Evolutionary conservation across 805 yeast species (phyloP).

Genomic region (Saccharomycopsis sp.): DNA sequence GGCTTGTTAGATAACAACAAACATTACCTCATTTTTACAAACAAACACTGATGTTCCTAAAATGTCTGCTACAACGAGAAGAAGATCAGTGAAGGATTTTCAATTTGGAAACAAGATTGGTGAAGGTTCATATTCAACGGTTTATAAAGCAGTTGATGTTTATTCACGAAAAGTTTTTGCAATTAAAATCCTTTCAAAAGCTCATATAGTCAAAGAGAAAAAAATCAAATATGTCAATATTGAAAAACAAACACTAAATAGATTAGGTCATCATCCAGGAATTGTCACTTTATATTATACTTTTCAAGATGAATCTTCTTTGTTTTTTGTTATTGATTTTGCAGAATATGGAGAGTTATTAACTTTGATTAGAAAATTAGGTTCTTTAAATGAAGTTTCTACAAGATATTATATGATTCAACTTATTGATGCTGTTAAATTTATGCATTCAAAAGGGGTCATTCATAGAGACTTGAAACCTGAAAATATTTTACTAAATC

Average conservation of each 20-base stretch:
- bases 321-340: constrained; percentile 87
- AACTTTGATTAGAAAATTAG: constrained; percentile 64
- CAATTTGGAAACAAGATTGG: constrained; percentile 79
- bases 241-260: constrained; percentile 81
- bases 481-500: constrained; percentile 78
- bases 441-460: constrained; percentile 81
- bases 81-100: constrained; percentile 60
- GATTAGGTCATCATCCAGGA: constrained; percentile 90
- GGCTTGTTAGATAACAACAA: too few species aligned
- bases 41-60: too few species aligned
- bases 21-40: too few species aligned
- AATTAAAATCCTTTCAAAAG: constrained; percentile 80
- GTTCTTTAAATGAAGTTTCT: constrained; percentile 66
- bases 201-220: constrained; percentile 88
- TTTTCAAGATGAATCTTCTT: constrained; percentile 80
- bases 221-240: constrained; percentile 94
- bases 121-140: constrained; percentile 94
- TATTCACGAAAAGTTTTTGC: constrained; percentile 72
- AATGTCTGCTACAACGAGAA: constrained; percentile 21
- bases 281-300: constrained; percentile 87
- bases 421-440: constrained; percentile 80
- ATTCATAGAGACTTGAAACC: constrained; percentile 94
- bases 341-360: constrained; percentile 94
- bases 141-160: constrained; percentile 73
- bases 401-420: constrained; percentile 77